Conservation (phyloP, 2,329 filamentous ascomycete species). For the Xylaria polymorpha region DNA sequence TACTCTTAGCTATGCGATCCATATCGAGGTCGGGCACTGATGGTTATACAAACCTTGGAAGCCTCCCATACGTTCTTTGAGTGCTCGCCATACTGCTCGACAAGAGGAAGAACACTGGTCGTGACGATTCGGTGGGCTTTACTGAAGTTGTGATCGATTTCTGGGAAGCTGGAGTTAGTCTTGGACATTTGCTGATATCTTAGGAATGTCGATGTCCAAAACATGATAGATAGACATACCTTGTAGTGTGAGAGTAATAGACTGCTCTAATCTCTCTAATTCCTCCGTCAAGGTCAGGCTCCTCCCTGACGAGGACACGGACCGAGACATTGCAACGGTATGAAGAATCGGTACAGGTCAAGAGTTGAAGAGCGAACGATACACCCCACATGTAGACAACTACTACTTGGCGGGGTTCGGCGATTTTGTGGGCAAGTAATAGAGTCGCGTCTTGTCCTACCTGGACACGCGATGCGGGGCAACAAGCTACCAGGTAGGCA, state of each 20-base stretch:
- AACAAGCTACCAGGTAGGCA: slow-evolving; percentile 7
- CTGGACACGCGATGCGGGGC: slow-evolving; percentile 42
- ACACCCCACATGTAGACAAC: neutral
- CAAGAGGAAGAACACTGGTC: slow-evolving; percentile 88
- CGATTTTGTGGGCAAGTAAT: slow-evolving; percentile 26
- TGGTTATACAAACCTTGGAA: slow-evolving; percentile 74
- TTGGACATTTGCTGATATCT: neutral
- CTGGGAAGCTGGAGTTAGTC: slow-evolving; percentile 57
- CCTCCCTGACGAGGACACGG: slow-evolving; percentile 61
- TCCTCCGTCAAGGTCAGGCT: slow-evolving; percentile 89
- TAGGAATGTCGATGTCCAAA: neutral
- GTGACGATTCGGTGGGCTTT: slow-evolving; percentile 97
- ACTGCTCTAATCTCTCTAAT: slow-evolving; percentile 94
- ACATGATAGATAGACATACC: slow-evolving; percentile 59
- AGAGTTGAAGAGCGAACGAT: slow-evolving; percentile 15
- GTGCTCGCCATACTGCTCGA: slow-evolving; percentile 95
- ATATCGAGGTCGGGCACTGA: slow-evolving; percentile 9
- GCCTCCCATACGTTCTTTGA: slow-evolving; percentile 96
- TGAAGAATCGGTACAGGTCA: neutral
- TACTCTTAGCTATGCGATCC: slow-evolving; percentile 26
- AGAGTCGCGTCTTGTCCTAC: slow-evolving; percentile 31
- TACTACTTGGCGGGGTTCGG: slow-evolving; percentile 31
- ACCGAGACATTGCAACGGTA: slow-evolving; percentile 59
- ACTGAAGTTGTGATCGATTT: slow-evolving; percentile 99
- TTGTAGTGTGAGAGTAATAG: slow-evolving; percentile 95